phyloP scores from a whole-genome alignment of 73 alveolate genomes.

The Blepharisma stoltei region DNA sequence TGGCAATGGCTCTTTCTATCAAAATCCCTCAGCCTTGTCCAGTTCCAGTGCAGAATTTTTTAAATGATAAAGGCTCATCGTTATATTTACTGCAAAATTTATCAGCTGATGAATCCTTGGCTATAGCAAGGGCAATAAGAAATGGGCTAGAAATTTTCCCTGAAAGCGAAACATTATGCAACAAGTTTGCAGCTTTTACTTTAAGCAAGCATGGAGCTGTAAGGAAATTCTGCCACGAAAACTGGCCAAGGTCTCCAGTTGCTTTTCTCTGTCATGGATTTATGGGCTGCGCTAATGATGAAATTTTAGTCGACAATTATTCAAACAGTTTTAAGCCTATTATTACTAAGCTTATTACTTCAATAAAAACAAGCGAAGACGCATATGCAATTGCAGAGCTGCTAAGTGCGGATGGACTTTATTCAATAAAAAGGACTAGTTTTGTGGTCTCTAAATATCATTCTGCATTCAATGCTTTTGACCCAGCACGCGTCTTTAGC shows the following conservation, averaged over 20 bases:
- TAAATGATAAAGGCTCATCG: not conserved
- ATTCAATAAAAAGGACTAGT: not conserved
- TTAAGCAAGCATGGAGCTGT: not conserved
- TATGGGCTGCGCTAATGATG: not conserved
- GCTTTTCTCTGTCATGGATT: not conserved
- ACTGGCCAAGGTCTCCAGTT: not conserved
- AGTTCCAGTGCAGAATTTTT: not conserved
- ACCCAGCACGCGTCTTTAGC: not conserved
- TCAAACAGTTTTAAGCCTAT: not conserved
- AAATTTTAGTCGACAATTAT: not conserved
- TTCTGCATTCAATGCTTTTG: not conserved
- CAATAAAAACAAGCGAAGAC: not conserved
- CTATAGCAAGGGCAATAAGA: not conserved
- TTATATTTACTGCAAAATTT: not conserved
- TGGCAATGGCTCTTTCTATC: not conserved
- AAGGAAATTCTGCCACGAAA: not conserved
- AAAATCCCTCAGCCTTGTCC: not conserved
- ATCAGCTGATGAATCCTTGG: constrained; percentile 10
- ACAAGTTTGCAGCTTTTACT: not conserved
- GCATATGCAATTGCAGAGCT: not conserved
- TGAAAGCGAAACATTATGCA: not conserved
- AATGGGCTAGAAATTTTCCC: constrained; percentile 1
- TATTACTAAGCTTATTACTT: not conserved
- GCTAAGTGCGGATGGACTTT: not conserved
- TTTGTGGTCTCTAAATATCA: not conserved